phyloP scores from a whole-genome alignment of 352 stramenopile species.

The Pythium folliculosum region DNA sequence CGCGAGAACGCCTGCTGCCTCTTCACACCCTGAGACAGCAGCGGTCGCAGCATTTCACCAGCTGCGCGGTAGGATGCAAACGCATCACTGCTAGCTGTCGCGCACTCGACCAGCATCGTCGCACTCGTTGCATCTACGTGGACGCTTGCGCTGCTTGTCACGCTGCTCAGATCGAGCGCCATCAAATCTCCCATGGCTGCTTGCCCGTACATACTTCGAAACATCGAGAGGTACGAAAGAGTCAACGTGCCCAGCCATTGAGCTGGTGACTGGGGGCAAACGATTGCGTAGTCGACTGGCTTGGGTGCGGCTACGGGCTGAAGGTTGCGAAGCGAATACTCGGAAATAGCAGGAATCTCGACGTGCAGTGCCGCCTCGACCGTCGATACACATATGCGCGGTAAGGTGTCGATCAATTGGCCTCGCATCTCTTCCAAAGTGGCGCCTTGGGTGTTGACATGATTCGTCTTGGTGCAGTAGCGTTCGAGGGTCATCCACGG shows the following conservation, averaged over 20 bases:
- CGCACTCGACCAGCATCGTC: constrained; percentile 61
- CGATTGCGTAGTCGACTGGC: constrained; percentile 70
- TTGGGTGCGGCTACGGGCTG: constrained; percentile 64
- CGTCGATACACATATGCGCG: constrained; percentile 54
- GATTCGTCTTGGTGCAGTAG: constrained; percentile 5
- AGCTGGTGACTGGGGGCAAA: constrained; percentile 67
- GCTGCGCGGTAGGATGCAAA: constrained; percentile 69
- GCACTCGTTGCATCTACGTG: constrained; percentile 56
- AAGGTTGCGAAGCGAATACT: constrained; percentile 77
- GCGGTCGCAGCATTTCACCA: constrained; percentile 52
- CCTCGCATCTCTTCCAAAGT: constrained; percentile 8
- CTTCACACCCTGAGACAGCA: constrained; percentile 52
- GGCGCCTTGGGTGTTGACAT: background rate
- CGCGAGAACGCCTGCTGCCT: constrained; percentile 65
- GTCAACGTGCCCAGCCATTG: constrained; percentile 73
- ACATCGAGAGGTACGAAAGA: constrained; percentile 72
- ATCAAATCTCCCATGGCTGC: constrained; percentile 70
- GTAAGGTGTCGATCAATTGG: constrained; percentile 7
- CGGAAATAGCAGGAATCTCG: constrained; percentile 56
- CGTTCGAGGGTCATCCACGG: constrained; percentile 27
- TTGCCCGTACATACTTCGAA: constrained; percentile 69
- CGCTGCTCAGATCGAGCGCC: constrained; percentile 43
- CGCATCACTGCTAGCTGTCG: constrained; percentile 47
- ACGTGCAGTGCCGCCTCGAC: constrained; percentile 57
- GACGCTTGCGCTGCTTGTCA: constrained; percentile 42